Evolutionary conservation across 2,329 filamentous ascomycete genomes (phyloP).

Genomic region (Mollisia scopiformis): DNA sequence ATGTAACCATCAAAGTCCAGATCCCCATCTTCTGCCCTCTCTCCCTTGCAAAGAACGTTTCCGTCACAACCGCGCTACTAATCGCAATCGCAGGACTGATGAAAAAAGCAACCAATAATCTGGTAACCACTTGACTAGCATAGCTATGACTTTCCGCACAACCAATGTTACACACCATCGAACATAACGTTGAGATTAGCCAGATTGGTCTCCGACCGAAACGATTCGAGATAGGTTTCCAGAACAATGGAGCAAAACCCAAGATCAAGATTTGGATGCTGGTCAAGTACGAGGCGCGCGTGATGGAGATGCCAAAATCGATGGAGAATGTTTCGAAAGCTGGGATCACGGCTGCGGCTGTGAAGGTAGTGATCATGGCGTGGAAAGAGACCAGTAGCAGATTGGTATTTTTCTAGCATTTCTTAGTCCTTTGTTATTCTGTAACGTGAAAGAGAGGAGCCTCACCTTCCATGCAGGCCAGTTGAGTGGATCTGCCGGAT

Average conservation of each 20-base stretch:
- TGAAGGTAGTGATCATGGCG: constrained; percentile 56
- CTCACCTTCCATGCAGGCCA: constrained; percentile 55
- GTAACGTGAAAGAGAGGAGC: neutral
- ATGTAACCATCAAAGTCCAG: constrained; percentile 45
- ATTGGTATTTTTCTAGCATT: constrained; percentile 48
- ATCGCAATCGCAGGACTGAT: constrained; percentile 57
- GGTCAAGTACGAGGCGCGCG: constrained; percentile 51
- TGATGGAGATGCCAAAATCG: constrained; percentile 47
- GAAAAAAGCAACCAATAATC: constrained; percentile 54
- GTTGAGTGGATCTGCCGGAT: constrained; percentile 55
- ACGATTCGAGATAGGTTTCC: constrained; percentile 54
- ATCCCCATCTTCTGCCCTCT: constrained; percentile 55
- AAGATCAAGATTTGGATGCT: constrained; percentile 55
- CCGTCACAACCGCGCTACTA: constrained; percentile 56
- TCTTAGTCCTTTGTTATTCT: neutral
- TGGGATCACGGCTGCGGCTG: constrained; percentile 51
- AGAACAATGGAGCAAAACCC: constrained; percentile 53
- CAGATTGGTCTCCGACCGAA: constrained; percentile 55
- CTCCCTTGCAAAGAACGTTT: constrained; percentile 57
- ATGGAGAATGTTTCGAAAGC: constrained; percentile 51
- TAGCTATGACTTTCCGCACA: constrained; percentile 52
- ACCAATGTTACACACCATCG: constrained; percentile 51
- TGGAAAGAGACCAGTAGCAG: constrained; percentile 54
- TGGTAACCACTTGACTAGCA: constrained; percentile 48
- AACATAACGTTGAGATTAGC: constrained; percentile 49